Base-by-base conservation (phyloP, 2,329 filamentous ascomycete genomes). In the Xylariaceae sp. region DNA sequence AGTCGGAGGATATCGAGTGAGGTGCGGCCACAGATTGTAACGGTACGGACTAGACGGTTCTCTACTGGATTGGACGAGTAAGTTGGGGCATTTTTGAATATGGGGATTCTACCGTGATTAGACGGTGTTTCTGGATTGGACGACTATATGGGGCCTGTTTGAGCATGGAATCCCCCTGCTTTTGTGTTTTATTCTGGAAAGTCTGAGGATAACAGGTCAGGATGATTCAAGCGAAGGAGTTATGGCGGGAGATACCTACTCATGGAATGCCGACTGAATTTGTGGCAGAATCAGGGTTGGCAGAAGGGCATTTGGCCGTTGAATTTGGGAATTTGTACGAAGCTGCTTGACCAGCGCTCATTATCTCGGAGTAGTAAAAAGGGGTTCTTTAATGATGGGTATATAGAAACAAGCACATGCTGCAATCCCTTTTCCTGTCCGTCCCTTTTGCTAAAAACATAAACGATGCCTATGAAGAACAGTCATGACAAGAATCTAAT, bases 401-500 rank as follows among this genome's bases (percentile, higher is more conserved):
- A 23, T 15, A 47, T 35, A 18, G 23, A 57, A 30, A 4, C 17
- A 5, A 30, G n/a, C 39, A 52, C 11, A 4, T 51, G 39, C 30
- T 62, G 48, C 5, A 45, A 17, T 10, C 42, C 52, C 10, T 45
- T 34, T n/a, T 47, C 15, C 9, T 47, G 11, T 53, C 1, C 52
- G 37, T 53, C 23, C 50, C 45, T 53, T 23, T 45, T 45, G 53
- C 51, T 23, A 30, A 30, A 30, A 4, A 30, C 23, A 57, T 13
- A 18, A 15, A 42, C 35, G 4, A 13, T 7, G 30, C 4, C 45
- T 44, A 13, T 17, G 9, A 11, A n/a, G 51, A 18, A 2, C 6
- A 6, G 13, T 51, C 17, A 42, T 35, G 17, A 9, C 7, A 39
- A 52, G 1, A 42, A 7, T 45, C 56, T 81, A 97, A 81, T 97